Percentiles rank a stretch among this genome's conserved stretches.
Conservation (phyloP, 1,284 basidiomycete species). For the Phaffia rhodozyma region DNA sequence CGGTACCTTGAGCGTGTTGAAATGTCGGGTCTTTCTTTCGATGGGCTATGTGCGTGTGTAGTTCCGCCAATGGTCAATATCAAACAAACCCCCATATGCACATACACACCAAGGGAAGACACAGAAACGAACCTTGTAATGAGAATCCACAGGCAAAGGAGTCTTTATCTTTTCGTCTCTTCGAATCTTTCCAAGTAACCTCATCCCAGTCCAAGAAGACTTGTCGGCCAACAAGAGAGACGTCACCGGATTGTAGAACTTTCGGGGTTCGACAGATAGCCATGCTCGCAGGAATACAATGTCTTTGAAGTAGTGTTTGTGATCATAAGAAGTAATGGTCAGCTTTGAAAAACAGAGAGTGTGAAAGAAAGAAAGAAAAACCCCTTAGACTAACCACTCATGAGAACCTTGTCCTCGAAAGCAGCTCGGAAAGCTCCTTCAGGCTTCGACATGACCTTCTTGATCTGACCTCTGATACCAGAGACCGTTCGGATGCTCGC, state of each 20-base stretch:
- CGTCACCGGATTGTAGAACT: slow-evolving; percentile 94
- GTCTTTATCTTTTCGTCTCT: slow-evolving; percentile 72
- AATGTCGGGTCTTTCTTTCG: slow-evolving; percentile 66
- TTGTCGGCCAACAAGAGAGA: slow-evolving; percentile 76
- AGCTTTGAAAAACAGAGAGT: background rate
- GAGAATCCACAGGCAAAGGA: slow-evolving; percentile 69
- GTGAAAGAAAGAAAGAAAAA: background rate
- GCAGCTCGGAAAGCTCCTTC: slow-evolving; percentile 92
- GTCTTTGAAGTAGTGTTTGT: slow-evolving; percentile 43
- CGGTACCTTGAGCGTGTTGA: slow-evolving; percentile 82
- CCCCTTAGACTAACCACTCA: slow-evolving; percentile 58
- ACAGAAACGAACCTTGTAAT: slow-evolving; percentile 52
- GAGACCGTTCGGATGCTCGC: slow-evolving; percentile 91
- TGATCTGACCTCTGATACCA: slow-evolving; percentile 90
- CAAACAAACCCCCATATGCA: background rate
- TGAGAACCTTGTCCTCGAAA: slow-evolving; percentile 95
- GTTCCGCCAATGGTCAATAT: background rate
- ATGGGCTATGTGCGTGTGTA: slow-evolving; percentile 39
- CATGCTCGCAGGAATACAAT: slow-evolving; percentile 92
- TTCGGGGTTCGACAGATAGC: slow-evolving; percentile 89
- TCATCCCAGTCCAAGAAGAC: slow-evolving; percentile 75
- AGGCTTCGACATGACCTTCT: slow-evolving; percentile 85
- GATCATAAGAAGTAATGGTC: slow-evolving; percentile 9
- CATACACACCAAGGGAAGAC: slow-evolving; percentile 5
- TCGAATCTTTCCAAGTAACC: slow-evolving; percentile 84